Base-by-base conservation (phyloP, 2,329 filamentous ascomycete species). In the Phaeoacremonium minimum region DNA sequence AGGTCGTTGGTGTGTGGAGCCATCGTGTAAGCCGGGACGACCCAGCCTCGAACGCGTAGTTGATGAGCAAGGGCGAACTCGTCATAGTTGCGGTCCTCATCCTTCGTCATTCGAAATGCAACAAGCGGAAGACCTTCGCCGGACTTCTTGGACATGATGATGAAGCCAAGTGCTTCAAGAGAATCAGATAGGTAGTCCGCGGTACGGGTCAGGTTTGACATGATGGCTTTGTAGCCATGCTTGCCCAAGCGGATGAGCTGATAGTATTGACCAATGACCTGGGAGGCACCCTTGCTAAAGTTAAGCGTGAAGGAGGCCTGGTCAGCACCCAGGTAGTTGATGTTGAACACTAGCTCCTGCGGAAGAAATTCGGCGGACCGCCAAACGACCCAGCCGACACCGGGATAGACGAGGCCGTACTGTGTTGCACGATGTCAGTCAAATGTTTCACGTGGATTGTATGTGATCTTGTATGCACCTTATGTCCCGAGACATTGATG, bases 201-300 rank as follows among this genome's bases (percentile, higher is more conserved):
- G 1, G 85, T 95, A 36, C 85, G 80, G 16, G 88, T 96, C 43
- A 97, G 72, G 67, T 97, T 97, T 53, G 80, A 75, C 91, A 96
- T 96, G 69, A 97, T 95, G 52, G 83, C 75, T 38, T 85, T 80
- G 73, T 95, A 97, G 33, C 91, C 91, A 45, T 83, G 82, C 75
- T 94, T 95, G 43, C 91, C 91, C 4, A 97, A 80, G 18, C 91
- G 87, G 58, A 96, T 95, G 56, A 97, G 76, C 66, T 96, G 90
- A 69, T 97, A 96, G 69, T 96, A 97, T 65, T 97, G 91, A 18
- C 87, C 91, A 44, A 97, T 95, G 54, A 96, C 87, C 57, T 96
- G 90, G 6, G 85, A 88, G 11, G 91, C 91, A 39, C 90, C 90
- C 61, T 95, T 95, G 56, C 87, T 94, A 71, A 97, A 97, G 73